Evolutionary conservation across 176 grass and related monocot genomes (phyloP), one percentile per base, ranked within the genome.

Genomic region (Cocos nucifera): DNA sequence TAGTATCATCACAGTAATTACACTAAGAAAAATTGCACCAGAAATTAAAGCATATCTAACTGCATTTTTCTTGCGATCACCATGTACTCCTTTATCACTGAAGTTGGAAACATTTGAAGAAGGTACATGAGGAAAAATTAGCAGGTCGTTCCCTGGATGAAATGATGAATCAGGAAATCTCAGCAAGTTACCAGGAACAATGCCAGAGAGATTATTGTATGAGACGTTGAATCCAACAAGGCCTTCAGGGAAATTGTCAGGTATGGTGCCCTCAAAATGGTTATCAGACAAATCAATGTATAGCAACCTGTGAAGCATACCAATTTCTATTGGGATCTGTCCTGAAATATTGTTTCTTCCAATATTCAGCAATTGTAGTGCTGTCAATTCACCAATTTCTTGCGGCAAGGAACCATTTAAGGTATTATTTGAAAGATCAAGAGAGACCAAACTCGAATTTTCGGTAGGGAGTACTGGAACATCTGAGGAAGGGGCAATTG

Each of bases 101-200:
- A 77, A n/a, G 54, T 69, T 56, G 19, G 69, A 51, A 50, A 56
- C 73, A 56, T 73, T 72, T 75, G 17, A 57, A 61, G 73, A 78
- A 70, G 56, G 61, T 5, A 69, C 60, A 54, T 8, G 64, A 28
- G 92, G 92, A 81, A 85, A 75, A 61, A 87, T 56, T 53, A 96
- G 79, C 39, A 78, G 64, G 56, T 82, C 80, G 61, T 96, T 96
- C 39, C 87, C 92, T 65, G 92, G 92, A 75, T 85, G 92, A 65
- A 96, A 96, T 55, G 87, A 90, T 66, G 92, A 90, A 60, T 90
- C 83, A 51, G 86, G 80, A 26, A 96, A 96, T 75, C 85, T 96
- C 59, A 79, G 55, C 53, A 96, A 74, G 71, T 80, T 96, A 53
- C 65, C 67, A 2, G 92, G 86, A 65, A 96, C 80, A 50, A 69